These are phyloP conservation scores for Chlamydomonas reinhardtii DNA, from an alignment of 163 green algal genomes.

Conservation along the genomic window DNA sequence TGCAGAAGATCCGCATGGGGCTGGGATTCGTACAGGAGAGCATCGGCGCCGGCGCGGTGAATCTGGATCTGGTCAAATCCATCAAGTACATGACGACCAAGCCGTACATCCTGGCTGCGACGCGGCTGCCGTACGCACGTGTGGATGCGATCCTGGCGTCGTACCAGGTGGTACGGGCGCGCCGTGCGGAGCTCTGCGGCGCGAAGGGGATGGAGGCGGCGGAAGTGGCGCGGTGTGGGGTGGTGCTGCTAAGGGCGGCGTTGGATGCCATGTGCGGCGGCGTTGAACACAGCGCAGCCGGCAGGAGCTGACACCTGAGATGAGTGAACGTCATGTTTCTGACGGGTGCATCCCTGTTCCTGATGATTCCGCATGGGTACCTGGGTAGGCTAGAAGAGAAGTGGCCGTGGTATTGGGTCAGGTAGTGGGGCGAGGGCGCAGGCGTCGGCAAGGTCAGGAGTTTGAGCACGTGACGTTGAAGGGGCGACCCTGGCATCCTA, in stretches of 20 bases:
- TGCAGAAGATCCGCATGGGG: constrained; percentile 4
- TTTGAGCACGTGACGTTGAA: no score
- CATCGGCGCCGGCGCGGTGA: background rate
- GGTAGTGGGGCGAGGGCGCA: no score
- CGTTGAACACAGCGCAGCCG: no score
- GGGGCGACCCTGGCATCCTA: no score
- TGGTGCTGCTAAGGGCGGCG: background rate
- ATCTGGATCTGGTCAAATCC: constrained; percentile 24
- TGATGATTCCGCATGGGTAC: no score
- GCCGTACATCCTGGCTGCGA: constrained; percentile 11
- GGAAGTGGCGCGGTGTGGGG: background rate
- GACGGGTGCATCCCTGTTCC: no score
- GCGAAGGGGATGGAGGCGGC: no score
- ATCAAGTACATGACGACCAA: constrained; percentile 38
- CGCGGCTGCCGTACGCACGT: constrained; percentile 15
- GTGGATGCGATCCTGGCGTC: constrained; percentile 1
- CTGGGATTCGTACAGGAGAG: constrained; percentile 27
- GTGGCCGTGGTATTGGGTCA: no score
- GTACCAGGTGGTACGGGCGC: background rate
- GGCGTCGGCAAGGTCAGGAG: no score
- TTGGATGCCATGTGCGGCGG: background rate
- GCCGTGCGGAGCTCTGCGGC: background rate
- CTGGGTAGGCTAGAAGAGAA: no score
- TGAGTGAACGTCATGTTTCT: no score
- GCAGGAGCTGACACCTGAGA: no score